Base-by-base conservation (phyloP, 2,329 filamentous ascomycete genomes). In the Penicillium sp. region DNA sequence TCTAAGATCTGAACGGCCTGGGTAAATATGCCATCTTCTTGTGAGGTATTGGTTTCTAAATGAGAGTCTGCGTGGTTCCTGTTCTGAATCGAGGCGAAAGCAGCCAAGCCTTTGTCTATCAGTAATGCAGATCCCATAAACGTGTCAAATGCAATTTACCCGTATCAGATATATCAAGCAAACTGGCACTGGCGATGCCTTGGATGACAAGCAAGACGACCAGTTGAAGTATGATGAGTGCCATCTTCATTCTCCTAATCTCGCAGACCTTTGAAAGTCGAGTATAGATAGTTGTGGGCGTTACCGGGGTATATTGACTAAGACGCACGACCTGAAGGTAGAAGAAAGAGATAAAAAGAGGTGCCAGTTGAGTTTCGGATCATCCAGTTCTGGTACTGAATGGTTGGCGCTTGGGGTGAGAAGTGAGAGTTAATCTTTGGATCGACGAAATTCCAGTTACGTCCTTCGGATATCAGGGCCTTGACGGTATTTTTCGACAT, bases 1-100 rank as follows among this genome's bases (percentile, higher is more conserved):
- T 77, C 67, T 3, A 84, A 68, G 3, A 81, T 64, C 3, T 73
- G 68, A 19, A 81, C 62, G 2, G 79, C 80, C 51, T 77, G 65
- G 3, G 67, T 70, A 44, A 79, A 76, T n/a, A 79, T 62, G 2
- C 65, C 45, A 68, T 75, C 68, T n/a, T 70, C 59, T 5, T 70
- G 65, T 11, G 57, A 61, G 52, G 27, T 26, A 59, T 33, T 26
- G 59, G 54, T 46, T 56, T 63, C 6, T n/a, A 76, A 57, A 21
- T 71, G 64, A 1, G 70, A 68, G 14, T 31, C 8, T 29, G 21
- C 35, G 13, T 54, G 43, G 26, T n/a, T 49, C 7, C 22, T 16
- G 22, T 21, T 41, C 11, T 41, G 39, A 19, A 41, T 13, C 19
- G 39, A 41, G 39, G 19, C 10, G 19, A 41, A 22, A 46, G 43